Evolutionary conservation across 371 early-diverging fungal genomes (phyloP).

Genomic region (Mortierella sp.): DNA sequence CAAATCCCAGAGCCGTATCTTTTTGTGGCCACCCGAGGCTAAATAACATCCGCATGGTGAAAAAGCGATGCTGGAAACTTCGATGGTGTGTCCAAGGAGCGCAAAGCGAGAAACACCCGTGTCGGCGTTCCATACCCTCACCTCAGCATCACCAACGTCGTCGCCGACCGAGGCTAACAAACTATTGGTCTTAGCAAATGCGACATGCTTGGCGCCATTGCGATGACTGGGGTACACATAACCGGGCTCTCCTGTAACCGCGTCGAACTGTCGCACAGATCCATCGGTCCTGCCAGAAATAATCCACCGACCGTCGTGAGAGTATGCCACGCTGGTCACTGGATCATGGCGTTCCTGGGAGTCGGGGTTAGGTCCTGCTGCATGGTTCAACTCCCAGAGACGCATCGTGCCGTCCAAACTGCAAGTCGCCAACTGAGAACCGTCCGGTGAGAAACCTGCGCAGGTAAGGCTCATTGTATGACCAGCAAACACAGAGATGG

Average conservation of each 20-base stretch:
- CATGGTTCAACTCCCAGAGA: constrained; percentile 1
- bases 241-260: neutral
- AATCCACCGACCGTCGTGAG: constrained; percentile 13
- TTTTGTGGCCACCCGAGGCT: constrained; percentile 10
- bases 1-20: constrained; percentile 16
- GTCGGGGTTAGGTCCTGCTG: neutral
- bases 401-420: constrained; percentile 7
- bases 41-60: neutral
- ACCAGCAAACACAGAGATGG: neutral
- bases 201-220: neutral
- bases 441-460: constrained; percentile 12
- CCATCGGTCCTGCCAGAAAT: constrained; percentile 1
- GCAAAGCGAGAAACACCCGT: too few species aligned
- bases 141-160: neutral
- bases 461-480: neutral
- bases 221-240: neutral
- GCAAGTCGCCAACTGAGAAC: constrained; percentile 10
- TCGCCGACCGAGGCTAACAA: neutral
- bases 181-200: neutral
- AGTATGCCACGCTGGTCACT: constrained; percentile 4
- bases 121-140: neutral
- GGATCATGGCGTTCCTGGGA: neutral
- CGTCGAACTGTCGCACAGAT: constrained; percentile 6
- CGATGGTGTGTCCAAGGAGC: too few species aligned
- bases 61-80: neutral